Conservation (phyloP, 176 grass and related monocot species). For the Eleusine indica region DNA sequence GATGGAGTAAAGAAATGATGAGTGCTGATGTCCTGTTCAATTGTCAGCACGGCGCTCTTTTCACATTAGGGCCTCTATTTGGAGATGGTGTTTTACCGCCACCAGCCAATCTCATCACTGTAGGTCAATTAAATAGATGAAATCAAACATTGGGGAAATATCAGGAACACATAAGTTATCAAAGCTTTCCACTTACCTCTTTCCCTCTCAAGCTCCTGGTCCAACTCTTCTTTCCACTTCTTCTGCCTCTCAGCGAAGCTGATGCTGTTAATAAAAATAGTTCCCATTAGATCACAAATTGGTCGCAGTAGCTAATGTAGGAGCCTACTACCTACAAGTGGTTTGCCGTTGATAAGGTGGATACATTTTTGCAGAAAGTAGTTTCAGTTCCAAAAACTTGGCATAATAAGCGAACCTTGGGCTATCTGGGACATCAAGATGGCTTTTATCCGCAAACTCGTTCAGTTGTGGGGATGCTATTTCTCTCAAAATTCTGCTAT, state of each 20-base stretch:
- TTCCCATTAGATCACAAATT: constrained; percentile 44
- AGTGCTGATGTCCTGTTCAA: constrained; percentile 32
- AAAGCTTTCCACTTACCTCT: constrained; percentile 67
- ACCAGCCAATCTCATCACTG: constrained; percentile 78
- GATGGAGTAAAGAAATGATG: constrained; percentile 26
- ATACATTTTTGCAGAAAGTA: constrained; percentile 26
- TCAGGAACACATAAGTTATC: constrained; percentile 2
- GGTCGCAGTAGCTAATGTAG: constrained; percentile 12
- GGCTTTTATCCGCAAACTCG: constrained; percentile 52
- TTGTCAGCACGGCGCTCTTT: constrained; percentile 53
- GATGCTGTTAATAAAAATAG: constrained; percentile 50
- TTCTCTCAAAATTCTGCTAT: constrained; percentile 75
- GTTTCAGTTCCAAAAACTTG: constrained; percentile 10
- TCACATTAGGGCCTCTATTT: constrained; percentile 53
- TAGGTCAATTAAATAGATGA: constrained; percentile 40
- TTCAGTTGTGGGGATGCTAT: constrained; percentile 73
- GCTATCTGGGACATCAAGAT: constrained; percentile 60
- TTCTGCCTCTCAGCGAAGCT: constrained; percentile 72
- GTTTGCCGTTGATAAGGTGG: constrained; percentile 6
- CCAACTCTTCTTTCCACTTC: constrained; percentile 95
- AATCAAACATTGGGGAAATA: constrained; percentile 21
- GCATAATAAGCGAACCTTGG: constrained; percentile 52
- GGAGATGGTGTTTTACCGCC: constrained; percentile 77
- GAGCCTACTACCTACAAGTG: not conserved
- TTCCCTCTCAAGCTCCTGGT: constrained; percentile 85